Conservation (phyloP, 2,329 filamentous ascomycete genomes). For the Fusarium dlaminii region DNA sequence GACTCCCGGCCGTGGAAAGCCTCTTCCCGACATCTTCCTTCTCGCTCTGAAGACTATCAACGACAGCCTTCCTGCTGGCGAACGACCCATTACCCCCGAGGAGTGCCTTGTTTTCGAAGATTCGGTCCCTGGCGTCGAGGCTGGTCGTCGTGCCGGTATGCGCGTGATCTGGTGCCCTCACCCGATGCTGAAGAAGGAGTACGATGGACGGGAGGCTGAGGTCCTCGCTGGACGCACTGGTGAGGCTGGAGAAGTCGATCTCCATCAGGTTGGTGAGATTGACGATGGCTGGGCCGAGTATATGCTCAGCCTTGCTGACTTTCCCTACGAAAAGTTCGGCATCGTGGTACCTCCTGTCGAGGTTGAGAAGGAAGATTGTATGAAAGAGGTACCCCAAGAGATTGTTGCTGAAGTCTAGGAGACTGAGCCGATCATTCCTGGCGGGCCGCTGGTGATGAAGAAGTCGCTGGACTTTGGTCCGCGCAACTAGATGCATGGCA, state of each 20-base stretch:
- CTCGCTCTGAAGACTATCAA: conserved; percentile 89
- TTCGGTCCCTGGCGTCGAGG: conserved; percentile 90
- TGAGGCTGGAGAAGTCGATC: conserved; percentile 66
- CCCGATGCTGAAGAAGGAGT: conserved; percentile 78
- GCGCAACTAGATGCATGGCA: background rate
- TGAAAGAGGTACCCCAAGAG: conserved; percentile 47
- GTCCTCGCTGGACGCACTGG: conserved; percentile 86
- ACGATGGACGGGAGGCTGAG: conserved; percentile 77
- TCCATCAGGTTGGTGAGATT: conserved; percentile 65
- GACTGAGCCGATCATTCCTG: conserved; percentile 7
- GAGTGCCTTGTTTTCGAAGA: conserved; percentile 98
- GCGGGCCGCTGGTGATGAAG: background rate
- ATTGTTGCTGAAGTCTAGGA: conserved; percentile 26
- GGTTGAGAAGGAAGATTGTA: conserved; percentile 55
- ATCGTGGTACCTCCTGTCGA: conserved; percentile 58
- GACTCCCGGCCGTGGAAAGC: conserved; percentile 84
- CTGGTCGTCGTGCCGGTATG: conserved; percentile 91
- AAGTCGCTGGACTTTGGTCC: background rate
- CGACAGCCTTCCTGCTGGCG: conserved; percentile 69
- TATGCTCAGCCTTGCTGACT: conserved; percentile 59
- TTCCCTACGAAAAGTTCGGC: conserved; percentile 68
- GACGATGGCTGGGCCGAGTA: conserved; percentile 71
- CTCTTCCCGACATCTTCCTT: conserved; percentile 92
- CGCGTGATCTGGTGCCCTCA: conserved; percentile 94
- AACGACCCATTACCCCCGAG: conserved; percentile 75